Evolutionary conservation across 306 rosid genomes (phyloP), one percentile per base, ranked within the genome.

Genomic region (Alnus rubra): DNA sequence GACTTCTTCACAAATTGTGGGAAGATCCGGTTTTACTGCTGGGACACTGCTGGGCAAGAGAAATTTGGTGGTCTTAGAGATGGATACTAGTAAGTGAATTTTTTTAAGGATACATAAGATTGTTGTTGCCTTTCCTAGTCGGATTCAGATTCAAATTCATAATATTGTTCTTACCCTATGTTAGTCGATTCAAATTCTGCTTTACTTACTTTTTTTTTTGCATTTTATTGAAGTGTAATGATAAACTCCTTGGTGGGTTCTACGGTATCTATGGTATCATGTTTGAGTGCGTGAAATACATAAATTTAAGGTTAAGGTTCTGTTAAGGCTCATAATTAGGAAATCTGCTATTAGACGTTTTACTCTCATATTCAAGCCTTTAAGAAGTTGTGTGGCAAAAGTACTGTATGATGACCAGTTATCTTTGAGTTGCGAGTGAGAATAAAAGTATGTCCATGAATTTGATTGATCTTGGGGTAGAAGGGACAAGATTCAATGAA

Each of bases 21-120:
- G 47, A 88, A 82, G 74, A 88, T 89, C 59, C 88, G 94, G 45
- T 91, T 91, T 86, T 80, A 89, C 83, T 91, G 96, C 81, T 91
- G 96, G 96, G 96, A 91, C 82, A 91, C 96, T 82, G 94, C 94
- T 64, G 97, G 97, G 30, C 94, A 91, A 76, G 92, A 91, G 89
- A 89, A 89, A 51, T 91, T 91, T 53, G 97, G 97, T 71, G 92
- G 94, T 65, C 92, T 91, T n/a, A 77, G 97, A 39, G 97, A 91
- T 82, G 93, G 93, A 45, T 91, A 91, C 84, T 91, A 92, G 97
- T 92, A 85, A 86, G 97, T 85, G 37, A 71, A 47, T 4, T 2
- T n/a, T 44, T 39, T 39, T 18, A 1, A 2, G 4, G 31, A 68
- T 18, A 42, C 31, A n/a, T 68, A n/a, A 18, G 44, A 68, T 18